Evolutionary conservation across 495 filamentous ascomycete species (phyloP).

Genomic region (Trichoderma reesei): DNA sequence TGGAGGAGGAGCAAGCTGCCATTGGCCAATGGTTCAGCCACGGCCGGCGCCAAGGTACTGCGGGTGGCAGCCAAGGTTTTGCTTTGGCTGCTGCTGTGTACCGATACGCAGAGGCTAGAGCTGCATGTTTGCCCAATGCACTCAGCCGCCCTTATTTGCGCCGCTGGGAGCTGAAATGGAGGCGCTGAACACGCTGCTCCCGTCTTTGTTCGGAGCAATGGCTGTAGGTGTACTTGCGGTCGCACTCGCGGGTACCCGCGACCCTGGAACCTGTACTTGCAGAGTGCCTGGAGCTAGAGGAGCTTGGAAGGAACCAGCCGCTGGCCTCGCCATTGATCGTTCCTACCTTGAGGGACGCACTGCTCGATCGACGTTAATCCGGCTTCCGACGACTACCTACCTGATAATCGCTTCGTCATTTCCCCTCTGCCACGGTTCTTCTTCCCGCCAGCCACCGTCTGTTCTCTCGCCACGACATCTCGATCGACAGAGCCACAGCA

Average conservation of each 20-base stretch:
- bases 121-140: background rate
- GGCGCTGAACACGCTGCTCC: background rate
- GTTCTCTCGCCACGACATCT: background rate
- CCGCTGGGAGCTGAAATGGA: background rate
- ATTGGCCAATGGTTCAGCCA: background rate
- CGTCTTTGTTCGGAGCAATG: background rate
- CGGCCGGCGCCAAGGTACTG: background rate
- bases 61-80: background rate
- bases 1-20: background rate
- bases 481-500: background rate
- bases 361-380: background rate
- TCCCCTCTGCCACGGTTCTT: too few relatives aligned
- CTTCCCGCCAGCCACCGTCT: background rate
- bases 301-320: background rate
- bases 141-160: too few relatives aligned
- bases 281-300: background rate
- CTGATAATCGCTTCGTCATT: background rate
- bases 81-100: background rate
- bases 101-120: background rate
- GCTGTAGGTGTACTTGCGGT: background rate
- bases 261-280: background rate
- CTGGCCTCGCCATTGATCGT: background rate
- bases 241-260: background rate
- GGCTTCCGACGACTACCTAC: background rate
- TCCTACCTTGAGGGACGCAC: background rate